Base-by-base conservation (phyloP, 768 basidiomycete genomes). In the Auriscalpium orientale region DNA sequence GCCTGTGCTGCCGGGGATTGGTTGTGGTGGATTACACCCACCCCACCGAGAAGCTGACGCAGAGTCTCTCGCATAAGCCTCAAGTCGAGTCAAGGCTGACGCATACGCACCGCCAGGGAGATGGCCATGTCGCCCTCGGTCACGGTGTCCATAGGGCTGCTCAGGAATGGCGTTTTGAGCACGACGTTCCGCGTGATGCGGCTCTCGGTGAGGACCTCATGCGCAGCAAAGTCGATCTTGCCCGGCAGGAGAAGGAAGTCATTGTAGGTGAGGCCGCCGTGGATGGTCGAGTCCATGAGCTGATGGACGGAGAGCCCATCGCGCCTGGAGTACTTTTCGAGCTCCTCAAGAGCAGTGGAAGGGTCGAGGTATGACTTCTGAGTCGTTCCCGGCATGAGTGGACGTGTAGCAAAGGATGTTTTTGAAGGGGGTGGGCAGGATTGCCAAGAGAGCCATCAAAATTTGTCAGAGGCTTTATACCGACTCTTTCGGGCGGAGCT, bases 131-230 rank as follows among this genome's bases (percentile, higher is more conserved):
- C 84, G 53, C 80, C 83, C 72, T 98, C 97, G 1, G 97, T 98
- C 64, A 98, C 97, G 46, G 97, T 99, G 75, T 99, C 97, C 97
- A 99, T 99, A 15, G 97, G 95, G 51, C 91, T 95, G 70, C 92
- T 95, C 77, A 98, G 77, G 74, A 99, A 95, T 0, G 95, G 97
- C 0, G 94, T 95, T 74, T 93, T 98, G 64, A 99, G 79, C 45
- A 77, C 74, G 64, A 98, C 90, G 63, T 97, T 97, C 55, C 89
- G 85, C 21, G 95, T 97, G 56, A 99, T 84, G 54, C 79, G 82
- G 65, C 83, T 88, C 74, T 98, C 92, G 2, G 91, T 84, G 63
- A 80, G 67, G 68, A 94, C 95, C 46, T 82, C 82, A 15, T 79
- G 78, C 1, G 91, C 89, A 11, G 88, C 77, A 71, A 99, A 99